Evolutionary conservation across 306 rosid species (phyloP).

Genomic region (Begonia masoniana): DNA sequence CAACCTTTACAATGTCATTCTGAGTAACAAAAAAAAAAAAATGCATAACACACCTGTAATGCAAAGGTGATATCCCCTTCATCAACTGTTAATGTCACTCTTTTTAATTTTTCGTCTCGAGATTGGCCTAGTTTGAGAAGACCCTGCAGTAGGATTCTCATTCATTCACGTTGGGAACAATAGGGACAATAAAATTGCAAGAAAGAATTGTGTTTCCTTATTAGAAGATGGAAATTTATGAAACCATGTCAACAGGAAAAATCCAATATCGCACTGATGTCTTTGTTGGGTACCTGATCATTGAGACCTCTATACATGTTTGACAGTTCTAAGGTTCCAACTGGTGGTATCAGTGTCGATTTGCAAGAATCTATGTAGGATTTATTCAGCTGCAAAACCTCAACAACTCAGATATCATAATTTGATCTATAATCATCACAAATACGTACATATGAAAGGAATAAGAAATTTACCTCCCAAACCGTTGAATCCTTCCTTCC

Average conservation of each 20-base stretch:
- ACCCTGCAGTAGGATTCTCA: slow-evolving; percentile 36
- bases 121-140: slow-evolving; percentile 68
- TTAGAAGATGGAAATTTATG: too few species aligned
- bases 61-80: slow-evolving; percentile 73
- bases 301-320: slow-evolving; percentile 68
- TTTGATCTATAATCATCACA: not conserved
- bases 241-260: not conserved
- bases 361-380: slow-evolving; percentile 56
- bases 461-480: slow-evolving; percentile 45
- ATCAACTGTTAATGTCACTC: slow-evolving; percentile 52
- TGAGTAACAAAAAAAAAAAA: not conserved
- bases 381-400: slow-evolving; percentile 55
- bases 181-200: not conserved
- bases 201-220: not conserved
- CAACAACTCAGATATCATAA: slow-evolving; percentile 1
- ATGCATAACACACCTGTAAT: slow-evolving; percentile 37
- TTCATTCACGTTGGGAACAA: too few species aligned
- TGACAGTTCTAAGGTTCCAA: slow-evolving; percentile 61
- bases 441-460: too few species aligned
- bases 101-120: slow-evolving; percentile 58
- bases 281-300: slow-evolving; percentile 52
- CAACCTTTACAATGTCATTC: too few species aligned
- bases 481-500: slow-evolving; percentile 61
- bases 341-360: slow-evolving; percentile 47
- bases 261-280: not conserved